Evolutionary conservation across 2,329 filamentous ascomycete species (phyloP), one percentile per base, ranked within the genome.

Genomic region (Aspergillus sp.): DNA sequence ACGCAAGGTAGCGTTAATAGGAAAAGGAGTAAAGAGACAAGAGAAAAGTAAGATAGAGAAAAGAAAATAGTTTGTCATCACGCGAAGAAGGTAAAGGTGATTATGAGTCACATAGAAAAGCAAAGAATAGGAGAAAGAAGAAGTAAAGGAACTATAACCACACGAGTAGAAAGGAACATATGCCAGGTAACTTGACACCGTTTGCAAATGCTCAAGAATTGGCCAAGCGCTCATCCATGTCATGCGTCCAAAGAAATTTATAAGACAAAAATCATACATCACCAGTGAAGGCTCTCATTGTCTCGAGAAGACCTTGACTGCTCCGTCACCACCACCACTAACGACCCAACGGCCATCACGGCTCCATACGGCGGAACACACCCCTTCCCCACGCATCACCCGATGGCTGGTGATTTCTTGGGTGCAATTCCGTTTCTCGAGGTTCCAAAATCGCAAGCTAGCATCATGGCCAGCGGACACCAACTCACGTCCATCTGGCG

Each of bases 381-480:
- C 92, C 22, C 95, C 95, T 74, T 99, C 95, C 52, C 94, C 95
- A 54, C 95, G 87, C 93, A 98, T 97, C 65, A 96, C 85, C 46
- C 95, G 87, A 77, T 98, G 93, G 62, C 87, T 91, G 2, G 92
- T 96, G 69, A 99, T 92, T 74, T 98, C 95, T 76, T 99, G 95
- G 4, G 90, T 95, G 79, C 95, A 99, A 50, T 89, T 90, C 54
- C 95, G 87, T 81, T 96, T 99, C 76, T 99, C 95, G 22, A 99
- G 83, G 31, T 90, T 93, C 95, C 95, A 99, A 84, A 99, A 97
- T 29, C 95, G 89, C 58, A 99, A 86, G 58, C 91, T 95, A 55
- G 94, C 94, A 73, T 99, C 95, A 75, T 99, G 95, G 22, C 95
- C 95, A 1, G 92, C 95, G 50, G 92, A 97, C 52, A 99, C 94